A percentile compares a stretch with the other conserved stretches of the same genome.
Evolutionary conservation across 352 stramenopile species (phyloP).

Genomic region (Aphanomyces cochlioides): DNA sequence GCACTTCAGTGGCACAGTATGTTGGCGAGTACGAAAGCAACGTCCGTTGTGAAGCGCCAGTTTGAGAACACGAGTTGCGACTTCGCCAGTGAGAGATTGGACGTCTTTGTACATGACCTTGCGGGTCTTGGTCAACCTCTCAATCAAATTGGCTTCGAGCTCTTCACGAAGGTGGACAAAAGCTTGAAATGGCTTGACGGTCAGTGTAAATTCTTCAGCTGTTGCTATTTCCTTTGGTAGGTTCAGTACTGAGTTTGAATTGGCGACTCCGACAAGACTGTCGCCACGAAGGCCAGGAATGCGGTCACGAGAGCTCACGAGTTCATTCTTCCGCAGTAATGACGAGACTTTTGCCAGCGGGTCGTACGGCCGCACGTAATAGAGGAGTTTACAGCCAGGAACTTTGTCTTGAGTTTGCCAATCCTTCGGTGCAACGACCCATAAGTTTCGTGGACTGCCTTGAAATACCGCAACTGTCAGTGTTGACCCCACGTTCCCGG

Average conservation of each 20-base stretch:
- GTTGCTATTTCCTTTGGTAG: slow-evolving; percentile 19
- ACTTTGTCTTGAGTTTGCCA: slow-evolving; percentile 60
- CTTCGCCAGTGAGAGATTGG: slow-evolving; percentile 49
- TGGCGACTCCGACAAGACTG: slow-evolving; percentile 44
- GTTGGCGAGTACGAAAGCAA: slow-evolving; percentile 60
- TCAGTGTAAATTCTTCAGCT: slow-evolving; percentile 56
- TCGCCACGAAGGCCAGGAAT: slow-evolving; percentile 70
- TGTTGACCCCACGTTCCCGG: slow-evolving; percentile 17
- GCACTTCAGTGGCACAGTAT: slow-evolving; percentile 64
- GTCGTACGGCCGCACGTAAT: slow-evolving; percentile 56
- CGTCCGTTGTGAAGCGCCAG: slow-evolving; percentile 87
- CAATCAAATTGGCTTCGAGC: slow-evolving; percentile 58
- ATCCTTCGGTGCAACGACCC: slow-evolving; percentile 48
- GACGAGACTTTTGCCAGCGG: slow-evolving; percentile 49
- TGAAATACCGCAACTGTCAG: slow-evolving; percentile 58
- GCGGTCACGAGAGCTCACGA: slow-evolving; percentile 71
- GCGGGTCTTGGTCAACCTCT: slow-evolving; percentile 59
- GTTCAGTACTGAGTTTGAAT: slow-evolving; percentile 10
- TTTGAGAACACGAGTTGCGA: slow-evolving; percentile 76
- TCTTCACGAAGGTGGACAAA: slow-evolving; percentile 70
- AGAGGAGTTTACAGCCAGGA: slow-evolving; percentile 61
- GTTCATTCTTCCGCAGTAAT: slow-evolving; percentile 83
- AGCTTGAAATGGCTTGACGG: slow-evolving; percentile 47
- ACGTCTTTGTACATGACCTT: slow-evolving; percentile 51
- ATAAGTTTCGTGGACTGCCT: slow-evolving; percentile 66